These are phyloP conservation scores for Garcileccinum viscosum DNA, from an alignment of 1,284 basidiomycete genomes.

Conservation along the genomic window DNA sequence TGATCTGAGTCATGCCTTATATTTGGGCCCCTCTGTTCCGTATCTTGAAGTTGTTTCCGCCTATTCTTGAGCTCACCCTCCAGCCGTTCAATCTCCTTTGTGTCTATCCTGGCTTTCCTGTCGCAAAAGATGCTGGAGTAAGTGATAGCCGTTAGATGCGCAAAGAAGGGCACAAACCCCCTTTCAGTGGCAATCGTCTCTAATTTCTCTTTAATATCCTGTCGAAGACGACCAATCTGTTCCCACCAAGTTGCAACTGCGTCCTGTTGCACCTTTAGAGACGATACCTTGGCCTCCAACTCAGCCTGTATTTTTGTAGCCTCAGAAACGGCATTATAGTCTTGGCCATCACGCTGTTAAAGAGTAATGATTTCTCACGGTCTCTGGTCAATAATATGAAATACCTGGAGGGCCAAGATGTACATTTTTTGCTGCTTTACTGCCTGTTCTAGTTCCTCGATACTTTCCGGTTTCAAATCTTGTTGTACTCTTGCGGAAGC, in stretches of 20 bases:
- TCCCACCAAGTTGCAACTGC: neutral
- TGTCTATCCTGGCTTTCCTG: neutral
- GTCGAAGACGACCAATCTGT: neutral
- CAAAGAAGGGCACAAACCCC: neutral
- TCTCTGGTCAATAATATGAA: neutral
- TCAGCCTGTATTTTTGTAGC: neutral
- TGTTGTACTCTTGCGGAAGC: conserved; percentile 15
- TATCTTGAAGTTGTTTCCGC: neutral
- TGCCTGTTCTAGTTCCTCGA: conserved; percentile 7
- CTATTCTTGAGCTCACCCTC: conserved; percentile 2
- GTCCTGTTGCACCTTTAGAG: neutral
- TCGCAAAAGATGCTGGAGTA: neutral
- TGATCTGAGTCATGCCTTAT: neutral
- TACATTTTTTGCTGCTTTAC: conserved; percentile 1
- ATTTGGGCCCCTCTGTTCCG: neutral
- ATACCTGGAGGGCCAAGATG: conserved; percentile 7
- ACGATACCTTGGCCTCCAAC: neutral
- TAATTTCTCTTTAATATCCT: neutral
- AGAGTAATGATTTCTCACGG: neutral
- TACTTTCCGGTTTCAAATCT: conserved; percentile 12
- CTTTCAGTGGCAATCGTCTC: neutral
- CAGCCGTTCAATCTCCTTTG: neutral
- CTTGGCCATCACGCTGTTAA: neutral
- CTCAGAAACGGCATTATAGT: neutral
- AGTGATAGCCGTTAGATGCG: neutral